Evolutionary conservation across 208 protist genomes (phyloP).

Genomic region (Crithidia brevicula): DNA sequence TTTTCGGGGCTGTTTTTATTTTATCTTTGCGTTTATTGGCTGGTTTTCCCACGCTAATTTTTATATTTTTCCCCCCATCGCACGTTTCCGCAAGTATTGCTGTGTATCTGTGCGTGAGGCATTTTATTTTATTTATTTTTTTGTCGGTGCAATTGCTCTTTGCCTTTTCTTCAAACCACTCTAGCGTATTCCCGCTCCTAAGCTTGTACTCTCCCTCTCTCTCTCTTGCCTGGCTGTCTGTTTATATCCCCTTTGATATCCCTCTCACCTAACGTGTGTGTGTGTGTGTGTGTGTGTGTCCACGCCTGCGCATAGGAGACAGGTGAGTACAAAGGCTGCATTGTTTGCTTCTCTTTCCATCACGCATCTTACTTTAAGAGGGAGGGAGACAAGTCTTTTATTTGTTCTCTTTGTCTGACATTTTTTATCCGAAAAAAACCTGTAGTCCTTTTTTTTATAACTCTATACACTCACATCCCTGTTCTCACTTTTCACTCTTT

Average conservation of each 20-base stretch:
- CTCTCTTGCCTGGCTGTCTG: no score
- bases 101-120: neutral
- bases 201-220: neutral
- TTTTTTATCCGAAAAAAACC: neutral
- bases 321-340: no score
- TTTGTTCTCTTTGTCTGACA: neutral
- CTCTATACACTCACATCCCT: neutral
- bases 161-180: neutral
- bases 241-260: no score
- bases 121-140: neutral
- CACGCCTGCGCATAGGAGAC: no score
- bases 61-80: conserved; percentile 8
- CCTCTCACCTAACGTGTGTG: no score
- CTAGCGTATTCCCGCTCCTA: no score
- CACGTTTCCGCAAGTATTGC: neutral
- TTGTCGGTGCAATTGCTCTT: neutral
- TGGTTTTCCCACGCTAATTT: neutral
- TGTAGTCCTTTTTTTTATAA: neutral
- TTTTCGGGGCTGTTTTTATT: no score
- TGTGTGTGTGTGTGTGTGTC: no score
- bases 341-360: no score
- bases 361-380: no score
- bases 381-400: no score
- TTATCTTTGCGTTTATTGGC: neutral
- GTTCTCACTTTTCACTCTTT: neutral